Base-by-base conservation (phyloP, 1,284 basidiomycete species). In the Porogramme epimiltina region DNA sequence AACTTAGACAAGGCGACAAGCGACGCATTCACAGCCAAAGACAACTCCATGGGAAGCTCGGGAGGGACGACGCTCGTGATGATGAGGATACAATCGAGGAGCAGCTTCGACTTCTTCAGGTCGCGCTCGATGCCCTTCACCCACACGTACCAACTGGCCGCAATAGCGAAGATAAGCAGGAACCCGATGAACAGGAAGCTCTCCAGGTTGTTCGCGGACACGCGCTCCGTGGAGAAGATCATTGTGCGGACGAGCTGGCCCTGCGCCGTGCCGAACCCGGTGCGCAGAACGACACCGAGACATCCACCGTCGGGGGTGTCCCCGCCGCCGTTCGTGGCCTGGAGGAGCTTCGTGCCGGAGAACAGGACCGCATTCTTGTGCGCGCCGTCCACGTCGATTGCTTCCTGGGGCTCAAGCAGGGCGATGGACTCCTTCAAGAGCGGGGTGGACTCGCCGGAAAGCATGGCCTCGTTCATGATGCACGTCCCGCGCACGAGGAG, bases 401-500 rank as follows among this genome's bases (percentile, higher is more conserved):
- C 77, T 56, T 96, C 94, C 4, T 73, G 67, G 0, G 78, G 74
- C 15, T 94, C 89, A n/a, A 93, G 77, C 1, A 97, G 78, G 55
- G 93, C 89, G 51, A 96, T 87, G 18, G 89, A 91, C 66, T 98
- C 95, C 69, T 98, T 98, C 47, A 98, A 78, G 6, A 98, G 77
- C 0, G 95, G 95, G 0, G 95, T 98, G 1, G 93, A 96, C 74
- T 98, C 95, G 49, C 95, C 95, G 1, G 93, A 96, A 4, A 98
- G 76, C 95, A 98, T 98, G 16, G 95, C 95, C 69, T 98, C 95
- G 70, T 97, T 98, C 57, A 97, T 94, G 62, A 98, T 98, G 61
- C 87, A 90, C 1, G 92, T 91, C 4, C 95, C 95, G 47, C 87
- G 84, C 15, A 97, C 73, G 15, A 98, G 80, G 5, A 98, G 80